These are phyloP conservation scores for Nicotiana obtusifolia DNA, from an alignment of 257 asterid genomes.

Conservation along the genomic window DNA sequence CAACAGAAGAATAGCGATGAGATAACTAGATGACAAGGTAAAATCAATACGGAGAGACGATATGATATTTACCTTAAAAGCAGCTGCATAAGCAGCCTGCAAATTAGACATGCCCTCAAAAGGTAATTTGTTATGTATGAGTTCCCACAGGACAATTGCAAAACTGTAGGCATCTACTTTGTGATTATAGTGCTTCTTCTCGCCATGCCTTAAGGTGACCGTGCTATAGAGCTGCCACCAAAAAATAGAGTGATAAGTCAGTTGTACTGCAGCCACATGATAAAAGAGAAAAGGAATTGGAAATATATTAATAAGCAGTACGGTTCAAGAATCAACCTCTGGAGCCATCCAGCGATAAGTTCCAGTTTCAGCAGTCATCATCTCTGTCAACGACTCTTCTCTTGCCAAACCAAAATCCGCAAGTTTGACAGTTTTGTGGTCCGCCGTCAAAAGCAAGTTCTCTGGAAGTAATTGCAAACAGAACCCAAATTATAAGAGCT, in stretches of 20 bases:
- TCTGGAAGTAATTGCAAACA: slow-evolving; percentile 38
- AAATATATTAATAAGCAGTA: background rate
- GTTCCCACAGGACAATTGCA: slow-evolving; percentile 96
- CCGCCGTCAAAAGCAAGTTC: slow-evolving; percentile 85
- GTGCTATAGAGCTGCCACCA: slow-evolving; percentile 84
- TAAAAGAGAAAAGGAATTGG: background rate
- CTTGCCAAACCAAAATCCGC: slow-evolving; percentile 98
- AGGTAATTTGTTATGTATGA: slow-evolving; percentile 71
- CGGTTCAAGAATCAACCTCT: slow-evolving; percentile 41
- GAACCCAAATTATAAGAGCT: background rate
- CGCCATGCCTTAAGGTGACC: slow-evolving; percentile 91
- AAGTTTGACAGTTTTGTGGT: slow-evolving; percentile 68
- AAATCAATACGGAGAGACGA: background rate
- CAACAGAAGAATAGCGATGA: background rate
- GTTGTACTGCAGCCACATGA: background rate
- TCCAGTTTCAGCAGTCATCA: slow-evolving; percentile 99
- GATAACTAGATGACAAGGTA: background rate
- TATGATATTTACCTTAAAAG: slow-evolving; percentile 58
- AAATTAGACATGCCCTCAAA: slow-evolving; percentile 95
- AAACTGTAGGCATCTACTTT: slow-evolving; percentile 97
- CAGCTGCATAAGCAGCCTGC: slow-evolving; percentile 99
- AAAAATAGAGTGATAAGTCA: background rate
- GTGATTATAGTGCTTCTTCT: slow-evolving; percentile 94
- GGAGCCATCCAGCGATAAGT: slow-evolving; percentile 99
- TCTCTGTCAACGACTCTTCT: slow-evolving; percentile 95